Conservation (phyloP, 2,329 filamentous ascomycete genomes). For the Thelonectria discophora region DNA sequence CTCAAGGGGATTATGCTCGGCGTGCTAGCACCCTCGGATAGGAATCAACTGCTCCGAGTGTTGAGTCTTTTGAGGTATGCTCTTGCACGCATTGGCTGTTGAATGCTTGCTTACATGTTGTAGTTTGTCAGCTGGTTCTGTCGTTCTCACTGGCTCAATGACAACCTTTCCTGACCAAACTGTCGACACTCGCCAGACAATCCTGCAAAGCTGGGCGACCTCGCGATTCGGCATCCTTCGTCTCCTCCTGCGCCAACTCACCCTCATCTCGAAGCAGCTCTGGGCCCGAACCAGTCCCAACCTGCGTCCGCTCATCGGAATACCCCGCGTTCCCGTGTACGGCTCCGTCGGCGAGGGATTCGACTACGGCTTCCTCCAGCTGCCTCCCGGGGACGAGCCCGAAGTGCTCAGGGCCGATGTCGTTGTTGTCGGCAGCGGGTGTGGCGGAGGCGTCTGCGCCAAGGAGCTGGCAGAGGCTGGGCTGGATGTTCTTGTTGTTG, state of each 20-base stretch:
- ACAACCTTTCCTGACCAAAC: slow-evolving; percentile 6
- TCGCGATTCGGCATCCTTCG: slow-evolving; percentile 8
- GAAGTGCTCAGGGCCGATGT: slow-evolving; percentile 76
- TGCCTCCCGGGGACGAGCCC: slow-evolving; percentile 49
- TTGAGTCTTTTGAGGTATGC: slow-evolving; percentile 5
- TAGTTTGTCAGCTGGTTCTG: slow-evolving; percentile 8
- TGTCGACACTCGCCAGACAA: background rate
- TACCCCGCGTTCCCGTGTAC: slow-evolving; percentile 13
- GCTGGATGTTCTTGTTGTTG: slow-evolving; percentile 74
- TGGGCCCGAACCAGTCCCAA: slow-evolving; percentile 14
- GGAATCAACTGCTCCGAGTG: slow-evolving; percentile 7
- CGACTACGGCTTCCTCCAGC: slow-evolving; percentile 60
- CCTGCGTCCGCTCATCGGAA: slow-evolving; percentile 3
- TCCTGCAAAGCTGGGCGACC: slow-evolving; percentile 8
- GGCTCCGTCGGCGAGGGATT: background rate
- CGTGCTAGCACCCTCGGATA: background rate
- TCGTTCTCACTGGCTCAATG: slow-evolving; percentile 3
- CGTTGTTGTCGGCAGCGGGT: slow-evolving; percentile 81
- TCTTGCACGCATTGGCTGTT: too few relatives aligned
- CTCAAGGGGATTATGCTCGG: background rate
- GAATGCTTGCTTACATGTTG: background rate
- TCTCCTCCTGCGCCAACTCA: slow-evolving; percentile 6
- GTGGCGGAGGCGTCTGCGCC: slow-evolving; percentile 78
- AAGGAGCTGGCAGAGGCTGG: slow-evolving; percentile 78
- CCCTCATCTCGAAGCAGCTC: slow-evolving; percentile 4